Conservation (phyloP, 2,329 filamentous ascomycete species). For the Drechslera avenae region DNA sequence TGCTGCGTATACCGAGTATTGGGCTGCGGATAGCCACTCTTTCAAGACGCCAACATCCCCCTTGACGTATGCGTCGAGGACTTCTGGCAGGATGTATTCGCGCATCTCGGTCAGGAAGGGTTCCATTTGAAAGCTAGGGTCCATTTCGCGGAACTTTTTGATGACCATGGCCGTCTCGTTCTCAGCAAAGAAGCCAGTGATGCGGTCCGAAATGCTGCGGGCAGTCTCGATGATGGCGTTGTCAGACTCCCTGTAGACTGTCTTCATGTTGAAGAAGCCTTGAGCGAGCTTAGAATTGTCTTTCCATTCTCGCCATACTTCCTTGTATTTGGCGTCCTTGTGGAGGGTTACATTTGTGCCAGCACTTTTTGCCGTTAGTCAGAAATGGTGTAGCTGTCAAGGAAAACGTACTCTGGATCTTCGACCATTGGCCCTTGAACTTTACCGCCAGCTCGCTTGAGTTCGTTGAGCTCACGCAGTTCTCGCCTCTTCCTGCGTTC, state of each 20-base stretch:
- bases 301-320: conserved; percentile 95
- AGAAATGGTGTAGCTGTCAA: neutral
- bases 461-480: conserved; percentile 67
- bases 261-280: conserved; percentile 82
- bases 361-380: conserved; percentile 62
- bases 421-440: conserved; percentile 70
- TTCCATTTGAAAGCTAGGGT: conserved; percentile 92
- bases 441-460: conserved; percentile 55
- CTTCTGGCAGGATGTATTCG: conserved; percentile 97
- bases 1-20: conserved; percentile 97
- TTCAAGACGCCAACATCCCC: conserved; percentile 89
- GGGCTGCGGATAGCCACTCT: conserved; percentile 93
- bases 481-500: conserved; percentile 83
- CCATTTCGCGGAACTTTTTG: conserved; percentile 96
- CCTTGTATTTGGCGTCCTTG: conserved; percentile 97
- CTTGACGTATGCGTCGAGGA: conserved; percentile 97
- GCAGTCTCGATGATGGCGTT: conserved; percentile 94
- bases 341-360: conserved; percentile 93
- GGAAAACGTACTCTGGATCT: conserved; percentile 77
- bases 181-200: conserved; percentile 96
- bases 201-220: conserved; percentile 88
- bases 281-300: conserved; percentile 89
- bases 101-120: conserved; percentile 93
- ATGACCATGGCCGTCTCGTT: conserved; percentile 98
- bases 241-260: conserved; percentile 92